Conservation (phyloP, 352 stramenopile species). For the Globisporangium nodosum region DNA sequence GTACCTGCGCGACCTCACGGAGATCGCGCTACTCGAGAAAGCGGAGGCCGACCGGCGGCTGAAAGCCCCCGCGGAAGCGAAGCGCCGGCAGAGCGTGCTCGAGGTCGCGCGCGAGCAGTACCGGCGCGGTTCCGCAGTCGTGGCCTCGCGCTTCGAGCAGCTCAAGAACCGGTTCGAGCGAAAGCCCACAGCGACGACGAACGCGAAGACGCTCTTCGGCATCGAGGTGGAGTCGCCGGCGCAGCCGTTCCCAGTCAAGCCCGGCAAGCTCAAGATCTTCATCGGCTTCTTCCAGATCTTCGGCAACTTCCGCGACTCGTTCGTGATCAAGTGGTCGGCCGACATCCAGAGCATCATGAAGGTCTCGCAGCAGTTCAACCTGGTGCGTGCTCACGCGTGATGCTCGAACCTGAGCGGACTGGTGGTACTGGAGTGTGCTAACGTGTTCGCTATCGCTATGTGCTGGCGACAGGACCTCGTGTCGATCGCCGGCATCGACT, state of each 20-base stretch:
- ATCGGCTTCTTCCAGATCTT: conserved; percentile 83
- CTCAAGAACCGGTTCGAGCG: conserved; percentile 24
- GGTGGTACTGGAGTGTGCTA: not conserved
- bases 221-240: conserved; percentile 40
- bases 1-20: conserved; percentile 55
- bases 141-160: conserved; percentile 21
- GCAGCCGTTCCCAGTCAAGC: conserved; percentile 45
- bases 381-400: conserved; percentile 25
- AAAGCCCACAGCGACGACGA: conserved; percentile 20
- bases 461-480: conserved; percentile 48
- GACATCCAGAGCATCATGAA: conserved; percentile 56
- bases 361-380: conserved; percentile 64
- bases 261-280: conserved; percentile 77
- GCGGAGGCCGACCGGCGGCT: conserved; percentile 52
- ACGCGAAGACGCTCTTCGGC: conserved; percentile 45
- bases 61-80: conserved; percentile 17
- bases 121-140: conserved; percentile 12
- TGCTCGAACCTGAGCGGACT: not conserved
- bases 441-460: not conserved
- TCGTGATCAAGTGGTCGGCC: conserved; percentile 59
- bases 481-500: conserved; percentile 65
- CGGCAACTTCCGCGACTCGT: conserved; percentile 64
- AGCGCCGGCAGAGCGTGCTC: conserved; percentile 17
- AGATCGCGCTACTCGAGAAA: conserved; percentile 55
- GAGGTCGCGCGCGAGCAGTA: conserved; percentile 20